phyloP scores from a whole-genome alignment of 2,329 filamentous ascomycete species.

The Tolypocladium endophyticum region DNA sequence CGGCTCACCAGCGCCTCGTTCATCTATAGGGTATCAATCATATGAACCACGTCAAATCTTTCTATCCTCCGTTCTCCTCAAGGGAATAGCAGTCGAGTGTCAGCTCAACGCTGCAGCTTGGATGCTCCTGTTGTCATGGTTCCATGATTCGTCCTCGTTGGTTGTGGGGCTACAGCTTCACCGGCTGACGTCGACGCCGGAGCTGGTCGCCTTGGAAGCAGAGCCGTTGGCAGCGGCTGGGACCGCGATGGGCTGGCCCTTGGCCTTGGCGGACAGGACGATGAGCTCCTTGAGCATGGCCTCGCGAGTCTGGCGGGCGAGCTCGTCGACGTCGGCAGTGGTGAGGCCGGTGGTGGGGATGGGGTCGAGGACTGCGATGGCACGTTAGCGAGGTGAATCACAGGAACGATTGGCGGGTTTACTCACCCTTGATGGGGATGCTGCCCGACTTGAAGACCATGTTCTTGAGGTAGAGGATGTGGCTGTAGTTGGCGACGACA shows the following conservation, averaged over 20 bases:
- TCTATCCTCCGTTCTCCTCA: background rate
- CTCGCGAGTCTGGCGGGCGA: conserved; percentile 58
- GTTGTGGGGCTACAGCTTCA: background rate
- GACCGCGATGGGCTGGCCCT: conserved; percentile 25
- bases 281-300: conserved; percentile 63
- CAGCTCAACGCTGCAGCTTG: background rate
- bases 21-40: conserved; percentile 6
- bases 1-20: background rate
- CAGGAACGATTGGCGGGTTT: no score
- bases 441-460: conserved; percentile 55
- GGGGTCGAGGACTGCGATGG: conserved; percentile 58
- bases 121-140: background rate
- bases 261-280: conserved; percentile 39
- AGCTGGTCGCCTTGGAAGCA: conserved; percentile 14
- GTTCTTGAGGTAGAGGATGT: conserved; percentile 55
- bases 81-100: background rate
- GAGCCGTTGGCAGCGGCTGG: conserved; percentile 12
- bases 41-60: background rate
- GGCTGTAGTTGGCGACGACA: conserved; percentile 69
- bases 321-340: conserved; percentile 64
- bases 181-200: conserved; percentile 15
- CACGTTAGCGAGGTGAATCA: background rate
- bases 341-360: conserved; percentile 67
- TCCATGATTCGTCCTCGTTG: background rate
- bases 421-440: conserved; percentile 65